Evolutionary conservation across 2,329 filamentous ascomycete genomes (phyloP).

Genomic region (Calonectria ilicicola): DNA sequence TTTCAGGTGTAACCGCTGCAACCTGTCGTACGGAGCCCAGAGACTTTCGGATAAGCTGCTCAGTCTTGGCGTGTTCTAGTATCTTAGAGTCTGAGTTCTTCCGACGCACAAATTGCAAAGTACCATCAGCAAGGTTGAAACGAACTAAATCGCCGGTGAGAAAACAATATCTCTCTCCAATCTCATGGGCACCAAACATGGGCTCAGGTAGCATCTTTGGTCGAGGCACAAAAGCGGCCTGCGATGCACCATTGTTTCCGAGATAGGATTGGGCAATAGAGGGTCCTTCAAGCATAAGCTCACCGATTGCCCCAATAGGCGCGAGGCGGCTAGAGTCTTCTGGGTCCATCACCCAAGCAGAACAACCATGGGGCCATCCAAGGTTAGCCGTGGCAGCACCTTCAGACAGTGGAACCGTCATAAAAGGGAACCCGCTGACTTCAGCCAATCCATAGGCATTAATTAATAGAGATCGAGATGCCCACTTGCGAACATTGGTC

Average conservation of each 20-base stretch:
- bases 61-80: background rate
- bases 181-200: background rate
- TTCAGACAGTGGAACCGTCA: background rate
- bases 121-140: background rate
- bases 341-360: slow-evolving; percentile 25
- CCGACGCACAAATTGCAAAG: background rate
- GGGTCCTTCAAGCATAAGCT: background rate
- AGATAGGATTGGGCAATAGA: background rate
- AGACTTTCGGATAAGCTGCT: background rate
- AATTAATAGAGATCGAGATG: background rate
- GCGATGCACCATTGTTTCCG: background rate
- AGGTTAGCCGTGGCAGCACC: slow-evolving; percentile 10
- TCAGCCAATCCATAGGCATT: slow-evolving; percentile 8
- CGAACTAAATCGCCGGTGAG: background rate
- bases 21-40: background rate
- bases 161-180: background rate
- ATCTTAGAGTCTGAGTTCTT: background rate
- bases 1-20: background rate
- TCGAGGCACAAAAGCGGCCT: background rate
- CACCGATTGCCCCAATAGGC: slow-evolving; percentile 20
- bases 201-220: background rate
- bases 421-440: background rate
- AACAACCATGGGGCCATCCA: slow-evolving; percentile 26
- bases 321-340: slow-evolving; percentile 20
- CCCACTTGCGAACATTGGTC: slow-evolving; percentile 1